A percentile compares a stretch with the other conserved stretches of the same genome.
These are phyloP conservation scores for Lasiosphaeria miniovina DNA, from an alignment of 495 filamentous ascomycete species.

Conservation along the genomic window DNA sequence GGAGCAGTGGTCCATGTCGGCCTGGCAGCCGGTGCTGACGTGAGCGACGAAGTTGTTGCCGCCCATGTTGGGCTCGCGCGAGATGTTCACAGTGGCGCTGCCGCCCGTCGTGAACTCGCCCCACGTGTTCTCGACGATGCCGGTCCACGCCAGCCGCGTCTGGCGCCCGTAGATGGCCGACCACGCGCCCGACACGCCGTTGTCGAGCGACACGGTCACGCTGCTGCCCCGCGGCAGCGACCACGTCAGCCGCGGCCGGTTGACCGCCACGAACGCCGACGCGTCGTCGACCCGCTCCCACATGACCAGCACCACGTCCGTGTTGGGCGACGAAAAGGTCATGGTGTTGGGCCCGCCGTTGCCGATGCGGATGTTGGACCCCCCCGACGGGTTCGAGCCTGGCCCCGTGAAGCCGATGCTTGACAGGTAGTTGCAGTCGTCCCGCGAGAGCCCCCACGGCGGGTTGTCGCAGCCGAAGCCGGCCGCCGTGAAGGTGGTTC, in stretches of 20 bases:
- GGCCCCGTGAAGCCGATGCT: no score
- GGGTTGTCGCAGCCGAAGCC: no score
- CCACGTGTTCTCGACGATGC: slow-evolving; percentile 32
- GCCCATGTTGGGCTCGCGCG: slow-evolving; percentile 31
- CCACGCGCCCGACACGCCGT: slow-evolving; percentile 15
- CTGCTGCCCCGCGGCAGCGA: slow-evolving; percentile 9
- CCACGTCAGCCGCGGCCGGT: slow-evolving; percentile 9
- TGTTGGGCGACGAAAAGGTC: slow-evolving; percentile 14
- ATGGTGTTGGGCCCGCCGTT: slow-evolving; percentile 20
- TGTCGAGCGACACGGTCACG: slow-evolving; percentile 13
- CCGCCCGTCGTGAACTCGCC: slow-evolving; percentile 27
- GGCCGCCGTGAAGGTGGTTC: no score
- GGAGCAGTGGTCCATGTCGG: slow-evolving; percentile 15
- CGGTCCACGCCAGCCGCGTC: slow-evolving; percentile 14
- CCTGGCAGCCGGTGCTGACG: slow-evolving; percentile 15
- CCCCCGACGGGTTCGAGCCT: no score
- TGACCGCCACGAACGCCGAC: slow-evolving; percentile 11
- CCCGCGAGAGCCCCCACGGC: no score
- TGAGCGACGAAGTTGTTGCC: slow-evolving; percentile 23
- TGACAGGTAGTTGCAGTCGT: no score
- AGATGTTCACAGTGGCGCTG: slow-evolving; percentile 27
- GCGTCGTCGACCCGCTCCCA: slow-evolving; percentile 16
- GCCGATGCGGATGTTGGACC: slow-evolving; percentile 4
- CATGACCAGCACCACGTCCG: slow-evolving; percentile 13
- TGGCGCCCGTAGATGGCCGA: slow-evolving; percentile 3